Evolutionary conservation across 1,284 basidiomycete genomes (phyloP), one percentile per base, ranked within the genome.

Genomic region (Pyrrhoderma noxium): DNA sequence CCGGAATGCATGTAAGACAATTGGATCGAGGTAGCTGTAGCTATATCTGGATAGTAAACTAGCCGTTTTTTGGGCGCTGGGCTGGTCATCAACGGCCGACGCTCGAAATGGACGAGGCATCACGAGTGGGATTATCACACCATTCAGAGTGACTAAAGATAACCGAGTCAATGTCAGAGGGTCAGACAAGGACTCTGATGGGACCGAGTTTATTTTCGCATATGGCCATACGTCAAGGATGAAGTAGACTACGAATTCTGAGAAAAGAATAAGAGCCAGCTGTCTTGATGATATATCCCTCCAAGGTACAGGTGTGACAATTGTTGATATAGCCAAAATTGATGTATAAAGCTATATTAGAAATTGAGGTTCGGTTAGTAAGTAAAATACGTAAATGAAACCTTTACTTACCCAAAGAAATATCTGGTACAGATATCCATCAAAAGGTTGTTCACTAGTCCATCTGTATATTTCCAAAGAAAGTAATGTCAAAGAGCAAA

Each of bases 211-310:
- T 56, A 62, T 72, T 0, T 75, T 76, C 21, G 70, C 59, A 5
- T 76, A 57, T 1, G 79, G 79, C 62, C 68, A 74, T 21, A 79
- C 56, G 58, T 81, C 75, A 40, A 77, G 70, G 56, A 76, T 77
- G 11, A 65, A 62, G 59, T 72, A 79, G 1, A 78, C 64, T 2
- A 49, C 59, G 58, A 70, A 74, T 0, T 67, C 68, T 47, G 69
- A 44, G 40, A 73, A 51, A n/a, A 77, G 60, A 3, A 76, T 59
- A 3, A 63, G 40, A 2, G 57, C 49, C 11, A 67, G 57, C 48
- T 70, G 69, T 9, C 46, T 46, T 4, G 44, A 40, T 1, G 56
- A 19, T 9, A 48, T 13, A 21, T 52, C 45, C 21, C 49, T 50
- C 54, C 34, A 54, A 25, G 22, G 25, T n/a, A 35, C 42, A 60